These are phyloP conservation scores for Sporothrix sp. DNA, from an alignment of 2,329 filamentous ascomycete species.

Conservation along the genomic window DNA sequence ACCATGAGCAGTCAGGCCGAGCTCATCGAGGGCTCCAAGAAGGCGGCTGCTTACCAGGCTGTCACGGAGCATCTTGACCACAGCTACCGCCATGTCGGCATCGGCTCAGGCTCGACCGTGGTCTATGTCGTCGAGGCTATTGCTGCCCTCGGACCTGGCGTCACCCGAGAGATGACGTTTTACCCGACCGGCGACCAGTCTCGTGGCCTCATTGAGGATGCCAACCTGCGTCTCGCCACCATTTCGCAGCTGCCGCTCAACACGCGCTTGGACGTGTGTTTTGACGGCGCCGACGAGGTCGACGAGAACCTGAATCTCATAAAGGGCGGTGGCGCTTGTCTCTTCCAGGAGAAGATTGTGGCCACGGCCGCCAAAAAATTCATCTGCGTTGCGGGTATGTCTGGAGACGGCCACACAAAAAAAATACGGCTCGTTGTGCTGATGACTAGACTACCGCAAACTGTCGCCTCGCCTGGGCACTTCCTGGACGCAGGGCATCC, in stretches of 20 bases:
- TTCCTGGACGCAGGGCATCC: constrained; percentile 72
- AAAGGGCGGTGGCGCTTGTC: constrained; percentile 93
- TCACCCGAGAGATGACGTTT: constrained; percentile 63
- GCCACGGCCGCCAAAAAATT: constrained; percentile 77
- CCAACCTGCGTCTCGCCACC: constrained; percentile 65
- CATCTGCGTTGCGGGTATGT: constrained; percentile 46
- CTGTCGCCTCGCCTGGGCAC: constrained; percentile 64
- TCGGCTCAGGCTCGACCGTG: constrained; percentile 73
- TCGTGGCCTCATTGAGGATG: constrained; percentile 71
- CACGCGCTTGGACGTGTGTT: constrained; percentile 70
- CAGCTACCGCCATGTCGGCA: constrained; percentile 57
- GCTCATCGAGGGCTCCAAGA: constrained; percentile 63
- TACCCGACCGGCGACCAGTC: constrained; percentile 89
- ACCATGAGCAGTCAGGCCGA: constrained; percentile 12
- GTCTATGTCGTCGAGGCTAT: constrained; percentile 81
- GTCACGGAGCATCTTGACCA: constrained; percentile 62
- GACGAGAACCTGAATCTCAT: constrained; percentile 93
- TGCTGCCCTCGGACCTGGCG: constrained; percentile 44
- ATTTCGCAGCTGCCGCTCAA: constrained; percentile 60
- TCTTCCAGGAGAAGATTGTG: constrained; percentile 96
- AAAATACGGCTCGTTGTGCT: neutral
- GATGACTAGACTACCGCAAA: constrained; percentile 67
- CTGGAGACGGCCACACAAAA: neutral
- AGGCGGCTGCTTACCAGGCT: constrained; percentile 62
- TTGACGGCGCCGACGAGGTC: constrained; percentile 95